Conservation (phyloP, 2,329 filamentous ascomycete species). For the Arthroderma sp. region DNA sequence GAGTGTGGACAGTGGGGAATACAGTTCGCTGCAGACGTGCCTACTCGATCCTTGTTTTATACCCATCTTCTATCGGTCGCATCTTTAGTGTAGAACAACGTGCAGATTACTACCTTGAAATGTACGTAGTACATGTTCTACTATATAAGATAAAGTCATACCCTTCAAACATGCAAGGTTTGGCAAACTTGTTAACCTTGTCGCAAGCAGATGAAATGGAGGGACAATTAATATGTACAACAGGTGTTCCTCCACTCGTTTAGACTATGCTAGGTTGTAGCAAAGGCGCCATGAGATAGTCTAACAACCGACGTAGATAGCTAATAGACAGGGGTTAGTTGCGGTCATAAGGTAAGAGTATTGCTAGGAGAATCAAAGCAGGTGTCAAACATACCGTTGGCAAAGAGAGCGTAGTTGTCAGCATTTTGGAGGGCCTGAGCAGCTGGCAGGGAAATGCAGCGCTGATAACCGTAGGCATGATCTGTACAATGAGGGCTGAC, state of each 20-base stretch:
- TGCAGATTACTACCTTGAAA: no score
- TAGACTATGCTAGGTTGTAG: background rate
- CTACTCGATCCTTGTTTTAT: no score
- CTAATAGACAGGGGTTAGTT: background rate
- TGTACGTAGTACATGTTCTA: no score
- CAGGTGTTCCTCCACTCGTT: background rate
- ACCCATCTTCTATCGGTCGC: no score
- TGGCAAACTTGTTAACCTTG: background rate
- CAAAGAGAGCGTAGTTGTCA: constrained; percentile 48
- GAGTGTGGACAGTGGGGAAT: no score
- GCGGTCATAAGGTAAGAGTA: no score
- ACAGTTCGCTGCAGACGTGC: no score
- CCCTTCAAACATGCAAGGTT: no score
- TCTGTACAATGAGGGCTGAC: constrained; percentile 48
- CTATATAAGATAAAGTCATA: no score
- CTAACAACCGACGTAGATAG: constrained; percentile 1
- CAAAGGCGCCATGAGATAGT: background rate
- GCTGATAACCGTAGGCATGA: constrained; percentile 46
- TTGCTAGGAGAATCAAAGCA: background rate
- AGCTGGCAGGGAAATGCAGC: constrained; percentile 35
- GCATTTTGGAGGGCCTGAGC: constrained; percentile 49
- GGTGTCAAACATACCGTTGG: constrained; percentile 32
- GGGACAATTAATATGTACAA: background rate
- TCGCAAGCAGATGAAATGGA: background rate
- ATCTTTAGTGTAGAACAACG: no score